Base-by-base conservation (phyloP, 768 basidiomycete genomes). In the Naganishia kalamii region DNA sequence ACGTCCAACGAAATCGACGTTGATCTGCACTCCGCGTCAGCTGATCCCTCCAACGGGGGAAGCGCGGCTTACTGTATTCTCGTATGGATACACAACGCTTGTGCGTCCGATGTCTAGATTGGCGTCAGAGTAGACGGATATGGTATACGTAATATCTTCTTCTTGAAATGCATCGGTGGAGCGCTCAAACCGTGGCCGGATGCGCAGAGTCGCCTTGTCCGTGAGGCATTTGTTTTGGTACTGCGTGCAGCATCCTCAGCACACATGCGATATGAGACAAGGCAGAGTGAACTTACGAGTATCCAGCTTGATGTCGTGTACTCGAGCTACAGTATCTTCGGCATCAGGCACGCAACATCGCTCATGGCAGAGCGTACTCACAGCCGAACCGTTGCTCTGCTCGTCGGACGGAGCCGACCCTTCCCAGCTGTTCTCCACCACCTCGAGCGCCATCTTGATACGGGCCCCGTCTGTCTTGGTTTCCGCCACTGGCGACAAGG, bases 1-100 rank as follows among this genome's bases (percentile, higher is more conserved):
- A 69, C 85, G 86, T 37, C 78, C 82, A 0, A 86, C 86, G 67
- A 94, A 81, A 0, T 80, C 71, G 8, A 85, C 88, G 0, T 83
- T 79, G 6, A 87, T 72, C 89, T 90, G 54, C 49, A 2, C 5
- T 43, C 15, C n/a, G 3, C 35, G 27, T n/a, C 46, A 63, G 12
- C 27, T 11, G 5, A 15, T 1, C 32, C 19, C n/a, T n/a, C n/a
- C n/a, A n/a, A 1, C 25, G 12, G 5, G 43, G 10, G 23, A n/a
- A 37, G 17, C 15, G 21, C 7, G 50, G 57, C 63, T n/a, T n/a
- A n/a, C n/a, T n/a, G n/a, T 11, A n/a, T 44, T 25, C 21, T 47
- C 63, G 50, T 54, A 64, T 13, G 35, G 50, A 10, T 52, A 52
- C 3, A 11, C 15, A 15, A 52, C 49, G 7, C 32, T 4, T 8